Percentiles rank a stretch among this genome's conserved stretches.
These are phyloP conservation scores for Fusarium metavorans DNA, from an alignment of 2,329 filamentous ascomycete genomes.

Conservation along the genomic window DNA sequence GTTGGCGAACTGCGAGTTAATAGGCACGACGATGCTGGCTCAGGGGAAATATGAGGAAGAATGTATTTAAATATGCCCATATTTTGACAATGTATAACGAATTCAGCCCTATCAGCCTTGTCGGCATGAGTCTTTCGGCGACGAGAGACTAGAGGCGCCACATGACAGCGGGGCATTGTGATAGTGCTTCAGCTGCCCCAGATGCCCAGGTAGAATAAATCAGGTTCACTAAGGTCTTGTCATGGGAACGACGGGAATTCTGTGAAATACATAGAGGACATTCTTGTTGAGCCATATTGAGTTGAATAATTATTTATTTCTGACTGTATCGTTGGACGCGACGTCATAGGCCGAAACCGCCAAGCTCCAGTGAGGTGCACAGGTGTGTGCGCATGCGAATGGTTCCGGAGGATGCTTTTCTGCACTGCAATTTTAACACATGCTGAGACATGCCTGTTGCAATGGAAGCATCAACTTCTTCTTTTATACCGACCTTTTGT, in stretches of 20 bases:
- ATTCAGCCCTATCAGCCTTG: not conserved
- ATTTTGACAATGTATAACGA: not conserved
- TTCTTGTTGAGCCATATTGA: too few species aligned
- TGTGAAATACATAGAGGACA: too few species aligned
- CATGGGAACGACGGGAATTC: not conserved
- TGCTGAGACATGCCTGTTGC: too few species aligned
- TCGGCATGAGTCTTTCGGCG: slow-evolving; percentile 34
- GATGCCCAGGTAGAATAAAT: not conserved
- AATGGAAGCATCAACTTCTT: too few species aligned
- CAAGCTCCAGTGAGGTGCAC: too few species aligned
- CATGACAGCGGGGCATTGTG: not conserved
- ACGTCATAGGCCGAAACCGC: slow-evolving; percentile 17
- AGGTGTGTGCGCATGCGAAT: too few species aligned
- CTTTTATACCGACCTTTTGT: too few species aligned
- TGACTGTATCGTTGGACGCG: not conserved
- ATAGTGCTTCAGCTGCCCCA: slow-evolving; percentile 4
- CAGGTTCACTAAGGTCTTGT: not conserved
- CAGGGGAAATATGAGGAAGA: not conserved
- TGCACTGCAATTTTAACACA: too few species aligned
- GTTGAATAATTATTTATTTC: not conserved
- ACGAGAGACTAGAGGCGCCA: slow-evolving; percentile 7
- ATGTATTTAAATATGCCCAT: not conserved
- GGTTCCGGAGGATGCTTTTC: too few species aligned
- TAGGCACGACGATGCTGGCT: not conserved
- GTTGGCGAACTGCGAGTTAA: too few species aligned